These are phyloP conservation scores for Bolboschoenoplectus hybrid DNA, from an alignment of 202 grass and related monocot genomes.

Conservation along the genomic window DNA sequence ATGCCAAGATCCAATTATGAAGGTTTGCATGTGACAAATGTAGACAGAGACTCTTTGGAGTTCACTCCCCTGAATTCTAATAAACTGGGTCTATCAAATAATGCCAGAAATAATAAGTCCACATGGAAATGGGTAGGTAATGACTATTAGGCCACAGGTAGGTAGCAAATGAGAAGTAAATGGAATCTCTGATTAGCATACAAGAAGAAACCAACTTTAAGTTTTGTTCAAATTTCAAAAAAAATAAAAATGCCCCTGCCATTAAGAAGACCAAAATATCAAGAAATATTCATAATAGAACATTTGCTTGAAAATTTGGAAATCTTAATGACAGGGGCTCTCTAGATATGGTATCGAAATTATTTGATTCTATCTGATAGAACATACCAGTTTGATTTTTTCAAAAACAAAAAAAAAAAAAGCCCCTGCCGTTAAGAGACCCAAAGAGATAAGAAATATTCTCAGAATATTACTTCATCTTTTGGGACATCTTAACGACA, in stretches of 20 bases:
- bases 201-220: neutral
- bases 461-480: slow-evolving; percentile 30
- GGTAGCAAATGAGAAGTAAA: neutral
- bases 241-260: slow-evolving; percentile 37
- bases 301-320: slow-evolving; percentile 33
- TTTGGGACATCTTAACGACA: slow-evolving; percentile 36
- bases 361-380: neutral
- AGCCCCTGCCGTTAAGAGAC: slow-evolving; percentile 40
- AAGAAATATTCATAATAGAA: slow-evolving; percentile 33
- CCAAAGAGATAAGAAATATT: slow-evolving; percentile 39
- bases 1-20: neutral
- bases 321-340: slow-evolving; percentile 35
- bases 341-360: neutral
- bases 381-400: neutral
- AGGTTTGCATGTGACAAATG: neutral
- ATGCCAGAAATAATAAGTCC: neutral
- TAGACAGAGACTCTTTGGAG: neutral
- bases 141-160: neutral
- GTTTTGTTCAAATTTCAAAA: neutral
- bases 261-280: slow-evolving; percentile 33
- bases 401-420: slow-evolving; percentile 38
- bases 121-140: slow-evolving; percentile 16
- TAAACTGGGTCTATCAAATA: slow-evolving; percentile 11
- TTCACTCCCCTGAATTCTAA: neutral
- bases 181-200: slow-evolving; percentile 12